These are phyloP conservation scores for Daldinia childiae DNA, from an alignment of 495 filamentous ascomycete genomes.

Conservation along the genomic window DNA sequence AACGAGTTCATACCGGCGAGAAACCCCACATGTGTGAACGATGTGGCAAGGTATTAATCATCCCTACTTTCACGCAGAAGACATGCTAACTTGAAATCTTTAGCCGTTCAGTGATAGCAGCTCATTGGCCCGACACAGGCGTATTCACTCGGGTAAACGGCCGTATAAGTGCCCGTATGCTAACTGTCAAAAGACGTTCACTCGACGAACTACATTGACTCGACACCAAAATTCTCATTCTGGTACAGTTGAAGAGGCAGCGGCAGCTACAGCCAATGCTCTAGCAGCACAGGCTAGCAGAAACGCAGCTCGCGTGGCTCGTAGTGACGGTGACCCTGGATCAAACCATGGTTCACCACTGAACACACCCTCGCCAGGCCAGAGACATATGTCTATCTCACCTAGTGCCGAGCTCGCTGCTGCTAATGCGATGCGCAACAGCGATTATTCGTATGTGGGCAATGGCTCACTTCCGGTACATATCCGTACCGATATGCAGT, in stretches of 20 bases:
- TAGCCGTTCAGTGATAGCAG: constrained; percentile 99
- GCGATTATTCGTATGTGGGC: constrained; percentile 74
- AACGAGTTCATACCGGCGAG: constrained; percentile 94
- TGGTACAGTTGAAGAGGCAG: constrained; percentile 93
- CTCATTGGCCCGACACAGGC: constrained; percentile 89
- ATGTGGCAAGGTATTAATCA: constrained; percentile 83
- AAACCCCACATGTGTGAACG: constrained; percentile 98
- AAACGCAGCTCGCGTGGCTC: constrained; percentile 53
- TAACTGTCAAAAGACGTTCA: constrained; percentile 99
- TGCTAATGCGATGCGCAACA: constrained; percentile 75
- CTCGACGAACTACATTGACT: constrained; percentile 91
- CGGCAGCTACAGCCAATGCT: constrained; percentile 76
- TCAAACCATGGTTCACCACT: constrained; percentile 84
- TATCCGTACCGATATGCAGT: constrained; percentile 79
- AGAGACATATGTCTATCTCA: constrained; percentile 78
- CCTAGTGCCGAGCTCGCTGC: constrained; percentile 79
- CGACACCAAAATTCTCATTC: constrained; percentile 96
- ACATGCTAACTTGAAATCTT: constrained; percentile 17
- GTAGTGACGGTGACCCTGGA: constrained; percentile 79
- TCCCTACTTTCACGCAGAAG: constrained; percentile 32
- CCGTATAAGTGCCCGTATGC: constrained; percentile 98
- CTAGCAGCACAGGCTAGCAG: constrained; percentile 61
- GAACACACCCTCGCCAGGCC: constrained; percentile 86
- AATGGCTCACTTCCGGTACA: constrained; percentile 81
- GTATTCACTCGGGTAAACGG: constrained; percentile 94